phyloP scores from a whole-genome alignment of 2,329 filamentous ascomycete genomes.

The Zasmidium citrigriseum region DNA sequence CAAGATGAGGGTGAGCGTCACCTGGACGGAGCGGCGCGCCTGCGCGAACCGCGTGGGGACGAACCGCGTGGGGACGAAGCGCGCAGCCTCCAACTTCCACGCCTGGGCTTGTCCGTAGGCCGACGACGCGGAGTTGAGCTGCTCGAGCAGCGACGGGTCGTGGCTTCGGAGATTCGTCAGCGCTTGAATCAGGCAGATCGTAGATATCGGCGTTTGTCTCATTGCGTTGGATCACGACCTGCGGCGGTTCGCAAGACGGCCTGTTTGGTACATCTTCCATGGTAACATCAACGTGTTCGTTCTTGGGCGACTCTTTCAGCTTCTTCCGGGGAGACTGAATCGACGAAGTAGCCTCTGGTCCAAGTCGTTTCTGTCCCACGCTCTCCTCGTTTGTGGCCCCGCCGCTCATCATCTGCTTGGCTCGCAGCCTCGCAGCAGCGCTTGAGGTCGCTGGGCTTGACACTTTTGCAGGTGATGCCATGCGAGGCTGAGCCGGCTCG shows the following conservation, averaged over 20 bases:
- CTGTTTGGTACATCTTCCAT: conserved; percentile 13
- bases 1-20: too few species aligned
- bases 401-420: conserved; percentile 15
- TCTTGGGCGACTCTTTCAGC: conserved; percentile 1
- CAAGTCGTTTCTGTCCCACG: conserved; percentile 8
- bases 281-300: conserved; percentile 7
- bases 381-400: not conserved
- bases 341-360: conserved; percentile 3
- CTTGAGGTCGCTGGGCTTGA: conserved; percentile 14
- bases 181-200: conserved; percentile 22
- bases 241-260: conserved; percentile 4
- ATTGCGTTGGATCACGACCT: not conserved
- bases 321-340: conserved; percentile 20
- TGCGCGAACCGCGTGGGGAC: too few species aligned
- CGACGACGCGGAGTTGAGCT: too few species aligned
- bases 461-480: conserved; percentile 1
- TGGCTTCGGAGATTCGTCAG: conserved; percentile 12
- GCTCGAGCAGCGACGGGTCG: too few species aligned
- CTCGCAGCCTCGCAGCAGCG: conserved; percentile 27
- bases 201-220: conserved; percentile 16
- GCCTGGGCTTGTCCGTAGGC: not conserved
- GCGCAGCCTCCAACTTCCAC: conserved; percentile 19
- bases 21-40: too few species aligned
- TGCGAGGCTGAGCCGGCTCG: not conserved
- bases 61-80: conserved; percentile 20